Percentiles rank a stretch among this genome's conserved stretches.
These are phyloP conservation scores for Astragalus glycyphyllos DNA, from an alignment of 306 rosid genomes.

Conservation along the genomic window DNA sequence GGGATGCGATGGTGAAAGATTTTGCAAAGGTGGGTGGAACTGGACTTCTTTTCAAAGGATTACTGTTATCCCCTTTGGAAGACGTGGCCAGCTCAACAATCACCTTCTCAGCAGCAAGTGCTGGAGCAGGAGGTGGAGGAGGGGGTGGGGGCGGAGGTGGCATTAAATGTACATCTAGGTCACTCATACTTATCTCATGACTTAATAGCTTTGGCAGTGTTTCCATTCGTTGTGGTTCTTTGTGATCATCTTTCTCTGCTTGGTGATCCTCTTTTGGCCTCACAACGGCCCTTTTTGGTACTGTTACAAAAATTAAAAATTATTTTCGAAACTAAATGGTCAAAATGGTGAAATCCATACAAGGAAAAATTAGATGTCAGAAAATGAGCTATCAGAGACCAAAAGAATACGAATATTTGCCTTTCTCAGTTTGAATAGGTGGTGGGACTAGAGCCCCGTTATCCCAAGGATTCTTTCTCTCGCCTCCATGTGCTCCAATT, in stretches of 20 bases:
- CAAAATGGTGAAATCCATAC: conserved; percentile 4
- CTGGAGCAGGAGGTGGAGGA: conserved; percentile 61
- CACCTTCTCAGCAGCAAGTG: conserved; percentile 57
- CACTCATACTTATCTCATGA: conserved; percentile 60
- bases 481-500: conserved; percentile 69
- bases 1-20: conserved; percentile 81
- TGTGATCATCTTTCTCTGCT: conserved; percentile 48
- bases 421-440: conserved; percentile 65
- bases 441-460: conserved; percentile 56
- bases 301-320: conserved; percentile 41
- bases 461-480: conserved; percentile 61
- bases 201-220: conserved; percentile 59
- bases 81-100: conserved; percentile 60
- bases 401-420: conserved; percentile 40
- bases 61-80: conserved; percentile 42
- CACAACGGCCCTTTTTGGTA: conserved; percentile 56
- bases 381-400: conserved; percentile 34
- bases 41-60: conserved; percentile 52
- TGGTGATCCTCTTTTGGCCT: conserved; percentile 60
- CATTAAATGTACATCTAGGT: conserved; percentile 49
- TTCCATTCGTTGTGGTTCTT: conserved; percentile 41
- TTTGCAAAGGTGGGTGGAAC: conserved; percentile 55
- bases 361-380: conserved; percentile 22
- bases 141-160: conserved; percentile 67
- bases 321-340: conserved; percentile 6